Percentiles rank a stretch among this genome's conserved stretches.
Evolutionary conservation across 306 rosid genomes (phyloP).

Genomic region (Argentina anserina): DNA sequence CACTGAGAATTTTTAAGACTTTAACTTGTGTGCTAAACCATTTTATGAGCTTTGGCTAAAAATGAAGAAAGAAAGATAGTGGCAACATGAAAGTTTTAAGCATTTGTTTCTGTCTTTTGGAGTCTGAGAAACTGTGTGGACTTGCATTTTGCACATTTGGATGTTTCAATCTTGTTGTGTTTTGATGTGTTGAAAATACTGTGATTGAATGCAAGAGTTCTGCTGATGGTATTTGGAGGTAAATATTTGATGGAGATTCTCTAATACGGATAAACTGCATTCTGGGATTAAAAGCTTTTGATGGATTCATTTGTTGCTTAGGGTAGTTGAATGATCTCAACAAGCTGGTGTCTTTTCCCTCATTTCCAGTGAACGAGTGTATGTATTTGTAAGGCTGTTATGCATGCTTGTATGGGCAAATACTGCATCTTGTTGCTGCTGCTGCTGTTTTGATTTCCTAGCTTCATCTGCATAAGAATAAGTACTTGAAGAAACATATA

Average conservation of each 20-base stretch:
- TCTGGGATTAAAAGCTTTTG: neutral
- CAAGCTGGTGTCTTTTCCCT: neutral
- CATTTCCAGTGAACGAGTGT: neutral
- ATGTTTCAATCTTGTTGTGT: neutral
- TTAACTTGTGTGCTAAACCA: neutral
- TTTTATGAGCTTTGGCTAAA: neutral
- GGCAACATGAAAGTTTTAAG: neutral
- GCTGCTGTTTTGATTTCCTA: neutral
- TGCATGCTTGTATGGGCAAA: neutral
- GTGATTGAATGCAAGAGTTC: neutral
- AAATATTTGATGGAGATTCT: neutral
- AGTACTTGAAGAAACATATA: neutral
- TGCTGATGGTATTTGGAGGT: conserved; percentile 2
- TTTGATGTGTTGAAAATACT: neutral
- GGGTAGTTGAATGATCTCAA: neutral
- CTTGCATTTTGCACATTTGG: neutral
- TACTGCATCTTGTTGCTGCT: neutral
- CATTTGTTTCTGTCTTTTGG: neutral
- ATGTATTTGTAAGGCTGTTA: neutral
- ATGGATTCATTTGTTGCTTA: neutral
- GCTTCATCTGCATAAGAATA: neutral
- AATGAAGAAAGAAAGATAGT: neutral
- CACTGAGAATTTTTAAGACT: neutral
- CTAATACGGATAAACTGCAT: conserved; percentile 3
- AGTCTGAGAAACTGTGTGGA: neutral